Evolutionary conservation across 208 protist species (phyloP).

Genomic region (Polymyxa betae): DNA sequence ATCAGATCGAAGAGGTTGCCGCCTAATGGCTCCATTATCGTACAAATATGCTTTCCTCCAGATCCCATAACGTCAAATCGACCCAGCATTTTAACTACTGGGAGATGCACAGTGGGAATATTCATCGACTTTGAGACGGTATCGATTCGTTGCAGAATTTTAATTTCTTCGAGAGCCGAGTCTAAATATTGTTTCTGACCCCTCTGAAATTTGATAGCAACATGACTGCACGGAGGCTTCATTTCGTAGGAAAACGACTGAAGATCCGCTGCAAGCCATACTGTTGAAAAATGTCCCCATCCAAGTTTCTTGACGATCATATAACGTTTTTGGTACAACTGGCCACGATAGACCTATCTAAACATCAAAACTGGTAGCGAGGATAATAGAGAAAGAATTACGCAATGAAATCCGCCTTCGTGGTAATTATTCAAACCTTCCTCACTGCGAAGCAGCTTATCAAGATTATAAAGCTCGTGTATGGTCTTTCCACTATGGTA

Average conservation of each 20-base stretch:
- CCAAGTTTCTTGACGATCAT: constrained; percentile 90
- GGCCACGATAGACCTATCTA: constrained; percentile 3
- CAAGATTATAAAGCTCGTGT: neutral
- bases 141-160: constrained; percentile 78
- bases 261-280: constrained; percentile 94
- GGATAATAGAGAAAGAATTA: neutral
- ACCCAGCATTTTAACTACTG: neutral
- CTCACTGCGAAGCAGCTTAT: neutral
- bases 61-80: constrained; percentile 47
- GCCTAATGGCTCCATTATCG: constrained; percentile 95
- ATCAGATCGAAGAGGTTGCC: constrained; percentile 93
- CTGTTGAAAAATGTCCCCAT: constrained; percentile 98
- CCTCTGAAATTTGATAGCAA: constrained; percentile 88
- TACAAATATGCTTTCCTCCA: constrained; percentile 76
- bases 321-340: constrained; percentile 86
- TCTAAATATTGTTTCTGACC: constrained; percentile 83
- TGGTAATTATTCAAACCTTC: constrained; percentile 33
- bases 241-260: constrained; percentile 17
- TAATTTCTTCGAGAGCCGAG: constrained; percentile 79
- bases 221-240: constrained; percentile 50
- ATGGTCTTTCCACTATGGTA: neutral
- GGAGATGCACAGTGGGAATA: neutral
- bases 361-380: neutral
- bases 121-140: neutral
- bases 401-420: neutral